Percentiles rank a stretch among this genome's conserved stretches.
Conservation (phyloP, 345 rosid species). For the Rhodamnia argentea region DNA sequence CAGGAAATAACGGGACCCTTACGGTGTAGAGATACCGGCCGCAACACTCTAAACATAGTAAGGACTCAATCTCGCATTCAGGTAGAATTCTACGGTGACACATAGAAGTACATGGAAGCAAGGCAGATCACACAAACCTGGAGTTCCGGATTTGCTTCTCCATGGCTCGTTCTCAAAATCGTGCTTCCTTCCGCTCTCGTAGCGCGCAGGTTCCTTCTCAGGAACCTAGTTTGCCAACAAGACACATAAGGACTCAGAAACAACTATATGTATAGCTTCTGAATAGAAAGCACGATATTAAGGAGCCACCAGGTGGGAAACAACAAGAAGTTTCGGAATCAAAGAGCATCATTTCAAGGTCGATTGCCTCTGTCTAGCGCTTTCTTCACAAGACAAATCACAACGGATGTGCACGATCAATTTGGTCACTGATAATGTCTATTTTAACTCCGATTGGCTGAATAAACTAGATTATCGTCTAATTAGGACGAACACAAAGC, state of each 20-base stretch:
- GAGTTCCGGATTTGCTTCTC: slow-evolving; percentile 24
- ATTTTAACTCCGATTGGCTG: background rate
- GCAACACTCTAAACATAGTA: background rate
- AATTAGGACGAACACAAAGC: background rate
- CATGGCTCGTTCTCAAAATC: slow-evolving; percentile 24
- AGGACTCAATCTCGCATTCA: background rate
- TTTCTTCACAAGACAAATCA: background rate
- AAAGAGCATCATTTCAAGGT: background rate
- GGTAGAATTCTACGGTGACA: background rate
- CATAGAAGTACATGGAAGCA: background rate
- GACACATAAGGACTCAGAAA: background rate
- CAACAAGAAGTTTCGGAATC: background rate
- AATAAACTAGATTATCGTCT: background rate
- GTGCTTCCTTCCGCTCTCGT: slow-evolving; percentile 21
- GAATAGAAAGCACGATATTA: background rate
- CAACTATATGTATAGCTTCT: background rate
- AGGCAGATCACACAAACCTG: slow-evolving; percentile 19
- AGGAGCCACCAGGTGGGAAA: background rate
- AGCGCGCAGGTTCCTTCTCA: slow-evolving; percentile 43
- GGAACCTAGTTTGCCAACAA: slow-evolving; percentile 19
- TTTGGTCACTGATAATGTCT: background rate
- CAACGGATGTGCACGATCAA: background rate
- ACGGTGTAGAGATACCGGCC: background rate
- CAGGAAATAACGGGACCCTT: background rate
- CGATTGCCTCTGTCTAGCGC: background rate